Conservation (phyloP, 805 yeast species). For the Jamesozyma hellenica region DNA sequence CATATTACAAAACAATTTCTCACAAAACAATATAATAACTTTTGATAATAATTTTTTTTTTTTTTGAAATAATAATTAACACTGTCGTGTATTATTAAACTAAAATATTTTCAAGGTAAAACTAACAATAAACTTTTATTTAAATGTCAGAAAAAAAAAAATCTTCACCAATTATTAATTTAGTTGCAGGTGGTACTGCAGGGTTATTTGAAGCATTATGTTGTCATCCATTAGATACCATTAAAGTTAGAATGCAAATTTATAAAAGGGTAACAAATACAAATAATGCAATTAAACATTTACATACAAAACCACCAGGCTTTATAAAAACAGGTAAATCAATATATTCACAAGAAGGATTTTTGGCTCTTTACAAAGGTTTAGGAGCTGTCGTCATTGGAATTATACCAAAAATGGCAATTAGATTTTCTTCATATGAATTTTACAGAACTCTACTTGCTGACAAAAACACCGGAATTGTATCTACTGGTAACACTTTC, state of each 20-base stretch:
- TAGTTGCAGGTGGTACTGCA: constrained; percentile 92
- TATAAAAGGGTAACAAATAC: constrained; percentile 53
- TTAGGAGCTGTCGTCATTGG: constrained; percentile 96
- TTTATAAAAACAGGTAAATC: constrained; percentile 70
- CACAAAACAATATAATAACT: too few species aligned
- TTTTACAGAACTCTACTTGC: constrained; percentile 64
- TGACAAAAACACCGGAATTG: constrained; percentile 48
- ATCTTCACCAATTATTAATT: constrained; percentile 46
- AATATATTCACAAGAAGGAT: constrained; percentile 71
- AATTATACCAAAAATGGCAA: constrained; percentile 96
- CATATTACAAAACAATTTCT: too few species aligned
- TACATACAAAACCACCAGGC: constrained; percentile 60
- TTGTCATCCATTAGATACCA: constrained; percentile 97
- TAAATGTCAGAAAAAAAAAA: constrained; percentile 28
- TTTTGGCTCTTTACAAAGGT: constrained; percentile 85
- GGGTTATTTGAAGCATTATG: constrained; percentile 95
- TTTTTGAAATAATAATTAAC: too few species aligned
- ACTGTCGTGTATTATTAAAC: too few species aligned
- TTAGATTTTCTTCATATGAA: constrained; percentile 90
- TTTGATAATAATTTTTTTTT: too few species aligned
- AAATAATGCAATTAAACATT: constrained; percentile 14
- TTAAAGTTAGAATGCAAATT: constrained; percentile 94
- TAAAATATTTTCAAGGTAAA: too few species aligned
- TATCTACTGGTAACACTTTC: constrained; percentile 68
- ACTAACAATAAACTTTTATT: too few species aligned